Evolutionary conservation across 495 filamentous ascomycete species (phyloP).

Genomic region (Neurospora tetrasperma): DNA sequence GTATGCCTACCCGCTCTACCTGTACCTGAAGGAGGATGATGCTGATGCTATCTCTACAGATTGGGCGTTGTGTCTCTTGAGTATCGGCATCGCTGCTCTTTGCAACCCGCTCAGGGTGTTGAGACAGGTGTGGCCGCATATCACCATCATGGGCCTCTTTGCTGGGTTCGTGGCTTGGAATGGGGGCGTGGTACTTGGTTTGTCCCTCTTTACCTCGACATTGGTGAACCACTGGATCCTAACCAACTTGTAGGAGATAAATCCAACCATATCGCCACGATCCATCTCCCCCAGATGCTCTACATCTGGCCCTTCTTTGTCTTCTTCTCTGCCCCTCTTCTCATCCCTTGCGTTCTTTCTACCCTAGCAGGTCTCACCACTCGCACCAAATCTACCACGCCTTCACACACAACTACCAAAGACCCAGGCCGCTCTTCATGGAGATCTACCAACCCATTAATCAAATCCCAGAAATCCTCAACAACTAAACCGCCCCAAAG

Average conservation of each 20-base stretch:
- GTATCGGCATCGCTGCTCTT: constrained; percentile 47
- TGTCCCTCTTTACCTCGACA: background rate
- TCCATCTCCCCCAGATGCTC: constrained; percentile 87
- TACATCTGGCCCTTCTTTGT: constrained; percentile 84
- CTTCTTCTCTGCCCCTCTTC: constrained; percentile 81
- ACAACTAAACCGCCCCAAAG: background rate
- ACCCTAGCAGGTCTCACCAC: background rate
- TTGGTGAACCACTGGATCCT: background rate
- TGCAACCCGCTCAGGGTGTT: constrained; percentile 40
- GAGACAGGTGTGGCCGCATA: constrained; percentile 51
- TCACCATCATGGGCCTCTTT: constrained; percentile 59
- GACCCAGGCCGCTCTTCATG: constrained; percentile 1
- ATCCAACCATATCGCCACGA: constrained; percentile 77
- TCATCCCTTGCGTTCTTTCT: constrained; percentile 25
- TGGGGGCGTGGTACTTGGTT: constrained; percentile 81
- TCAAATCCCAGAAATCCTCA: background rate
- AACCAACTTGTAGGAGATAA: constrained; percentile 57
- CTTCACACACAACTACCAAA: background rate
- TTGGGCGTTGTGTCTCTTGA: constrained; percentile 41
- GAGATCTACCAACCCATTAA: background rate
- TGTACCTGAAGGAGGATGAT: background rate
- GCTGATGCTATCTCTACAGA: constrained; percentile 19
- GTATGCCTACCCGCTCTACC: constrained; percentile 24
- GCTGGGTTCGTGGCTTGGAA: constrained; percentile 74
- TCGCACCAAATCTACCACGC: background rate